phyloP scores from a whole-genome alignment of 257 asterid species.

The Nicotiana tabacum region DNA sequence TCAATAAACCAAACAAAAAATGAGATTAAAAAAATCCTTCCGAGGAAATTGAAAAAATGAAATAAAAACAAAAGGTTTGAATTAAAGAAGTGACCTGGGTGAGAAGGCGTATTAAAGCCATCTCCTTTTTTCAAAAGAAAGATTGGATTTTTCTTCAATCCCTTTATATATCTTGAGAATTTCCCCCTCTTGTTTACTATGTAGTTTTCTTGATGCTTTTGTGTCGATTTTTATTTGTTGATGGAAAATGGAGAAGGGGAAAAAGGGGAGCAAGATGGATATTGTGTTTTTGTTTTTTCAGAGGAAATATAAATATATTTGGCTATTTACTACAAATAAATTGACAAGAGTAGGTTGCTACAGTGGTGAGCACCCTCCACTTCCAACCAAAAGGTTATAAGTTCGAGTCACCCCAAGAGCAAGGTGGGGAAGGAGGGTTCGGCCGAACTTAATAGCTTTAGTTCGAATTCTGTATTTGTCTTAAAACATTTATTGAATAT shows the following conservation, averaged over 20 bases:
- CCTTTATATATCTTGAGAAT: background rate
- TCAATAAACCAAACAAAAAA: background rate
- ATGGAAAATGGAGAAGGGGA: background rate
- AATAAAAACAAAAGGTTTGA: too few relatives aligned
- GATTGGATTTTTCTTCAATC: background rate
- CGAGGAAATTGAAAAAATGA: background rate
- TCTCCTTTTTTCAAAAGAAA: conserved; percentile 18
- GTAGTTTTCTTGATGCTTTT: background rate
- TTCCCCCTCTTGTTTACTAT: background rate
- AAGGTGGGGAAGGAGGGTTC: too few relatives aligned
- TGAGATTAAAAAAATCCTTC: background rate
- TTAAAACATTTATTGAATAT: too few relatives aligned
- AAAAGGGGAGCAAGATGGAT: background rate
- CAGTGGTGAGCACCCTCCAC: too few relatives aligned
- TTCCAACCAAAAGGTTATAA: too few relatives aligned
- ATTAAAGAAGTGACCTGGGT: conserved; percentile 37
- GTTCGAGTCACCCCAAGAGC: too few relatives aligned
- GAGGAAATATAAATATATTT: background rate
- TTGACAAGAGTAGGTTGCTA: too few relatives aligned
- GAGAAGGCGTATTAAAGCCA: conserved; percentile 62
- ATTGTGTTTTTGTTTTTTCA: background rate
- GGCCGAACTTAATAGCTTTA: too few relatives aligned
- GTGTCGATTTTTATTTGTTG: background rate
- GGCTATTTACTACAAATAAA: too few relatives aligned
- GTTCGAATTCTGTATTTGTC: too few relatives aligned